Base-by-base conservation (phyloP, 2,329 filamentous ascomycete species). In the Fusarium tjaetaba region DNA sequence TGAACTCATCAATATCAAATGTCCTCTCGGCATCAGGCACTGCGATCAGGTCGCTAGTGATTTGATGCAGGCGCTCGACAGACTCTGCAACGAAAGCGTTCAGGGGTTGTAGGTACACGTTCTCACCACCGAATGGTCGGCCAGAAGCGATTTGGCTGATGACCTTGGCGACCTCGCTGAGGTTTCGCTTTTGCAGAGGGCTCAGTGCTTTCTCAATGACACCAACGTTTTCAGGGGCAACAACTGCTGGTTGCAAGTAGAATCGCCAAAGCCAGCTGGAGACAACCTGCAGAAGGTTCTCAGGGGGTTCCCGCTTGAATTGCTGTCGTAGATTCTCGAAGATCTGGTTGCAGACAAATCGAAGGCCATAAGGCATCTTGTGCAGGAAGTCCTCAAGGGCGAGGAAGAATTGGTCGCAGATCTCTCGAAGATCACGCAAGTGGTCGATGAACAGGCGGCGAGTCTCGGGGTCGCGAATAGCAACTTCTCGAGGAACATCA, bases 1-100 rank as follows among this genome's bases (percentile, higher is more conserved):
- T 98, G 89, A 96, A 99, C 81, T 98, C 96, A 80, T 99, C 96
- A 80, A 99, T 98, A 82, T 98, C 95, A 80, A 98, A 99, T 30
- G 96, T 96, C 59, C 90, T 88, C 82, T 99, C 96, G 0, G 94
- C 94, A 77, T 96, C 92, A 20, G 93, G 91, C 18, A 98, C 93
- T 18, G 92, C 90, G 74, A 99, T 94, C 69, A 98, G 83, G 39
- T 92, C 90, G 51, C 88, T 88, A 83, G 93, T 94, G 49, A 96
- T 94, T 18, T 92, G 88, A 38, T 90, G 89, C 66, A 98, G 86
- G 30, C 95, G 89, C 76, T 94, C 91, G 55, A 97, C 91, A 0
- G 95, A 95, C 69, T 98, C 94, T 24, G 89, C 90, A 52, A 99
- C 88, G 81, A 97, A 98, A 55, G 91, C 94, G 81, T 99, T 99